Percentiles rank a stretch among this genome's conserved stretches.
These are phyloP conservation scores for Leucosporidium yakuticum DNA, from an alignment of 768 basidiomycete species.

Conservation along the genomic window DNA sequence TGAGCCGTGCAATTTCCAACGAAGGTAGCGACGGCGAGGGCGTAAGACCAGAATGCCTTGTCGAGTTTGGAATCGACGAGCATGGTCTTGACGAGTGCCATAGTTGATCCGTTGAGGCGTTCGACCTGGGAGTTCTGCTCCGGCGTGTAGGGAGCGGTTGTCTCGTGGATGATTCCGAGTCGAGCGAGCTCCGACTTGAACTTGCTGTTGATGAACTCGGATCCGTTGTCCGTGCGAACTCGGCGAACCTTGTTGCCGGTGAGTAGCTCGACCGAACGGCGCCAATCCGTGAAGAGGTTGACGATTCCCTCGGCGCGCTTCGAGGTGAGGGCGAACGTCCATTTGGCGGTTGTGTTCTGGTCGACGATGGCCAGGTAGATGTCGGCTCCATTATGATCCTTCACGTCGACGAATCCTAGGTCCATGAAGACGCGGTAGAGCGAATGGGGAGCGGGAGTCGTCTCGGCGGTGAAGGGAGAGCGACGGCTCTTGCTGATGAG, in stretches of 20 bases:
- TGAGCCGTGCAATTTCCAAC: too few species aligned
- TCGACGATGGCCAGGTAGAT: constrained; percentile 14
- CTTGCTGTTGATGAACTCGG: too few species aligned
- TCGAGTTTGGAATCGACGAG: too few species aligned
- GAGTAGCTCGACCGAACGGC: too few species aligned
- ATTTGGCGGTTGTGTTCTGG: constrained; percentile 3
- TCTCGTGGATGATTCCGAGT: too few species aligned
- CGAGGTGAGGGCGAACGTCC: background rate
- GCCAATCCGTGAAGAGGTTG: background rate
- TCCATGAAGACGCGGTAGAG: constrained; percentile 11
- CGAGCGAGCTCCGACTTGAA: too few species aligned
- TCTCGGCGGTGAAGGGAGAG: background rate
- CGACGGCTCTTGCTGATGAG: background rate
- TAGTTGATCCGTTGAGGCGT: background rate
- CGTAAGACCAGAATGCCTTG: too few species aligned
- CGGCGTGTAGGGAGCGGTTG: too few species aligned
- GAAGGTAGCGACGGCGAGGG: too few species aligned
- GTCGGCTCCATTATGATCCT: background rate
- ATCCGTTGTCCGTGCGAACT: too few species aligned
- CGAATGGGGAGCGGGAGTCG: background rate
- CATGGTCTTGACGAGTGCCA: background rate
- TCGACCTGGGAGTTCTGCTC: constrained; percentile 1
- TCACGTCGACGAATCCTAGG: constrained; percentile 6
- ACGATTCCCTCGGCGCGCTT: background rate
- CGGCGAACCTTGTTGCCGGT: background rate